These are phyloP conservation scores for Metarhizium humberi DNA, from an alignment of 2,329 filamentous ascomycete species.

Conservation along the genomic window DNA sequence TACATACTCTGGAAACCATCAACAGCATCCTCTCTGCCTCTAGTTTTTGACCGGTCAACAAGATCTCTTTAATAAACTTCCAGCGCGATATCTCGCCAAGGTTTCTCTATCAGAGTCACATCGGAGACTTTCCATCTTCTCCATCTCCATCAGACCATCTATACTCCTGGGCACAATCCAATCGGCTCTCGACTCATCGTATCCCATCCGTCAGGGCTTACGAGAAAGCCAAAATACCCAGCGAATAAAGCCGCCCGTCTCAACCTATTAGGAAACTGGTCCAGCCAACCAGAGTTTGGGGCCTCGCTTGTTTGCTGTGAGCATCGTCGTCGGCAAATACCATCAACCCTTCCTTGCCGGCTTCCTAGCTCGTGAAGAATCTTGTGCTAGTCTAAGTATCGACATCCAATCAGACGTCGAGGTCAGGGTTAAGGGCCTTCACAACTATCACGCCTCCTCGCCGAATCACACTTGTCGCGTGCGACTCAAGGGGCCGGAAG, in stretches of 20 bases:
- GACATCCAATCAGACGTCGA: slow-evolving; percentile 1
- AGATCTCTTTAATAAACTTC: too few species aligned
- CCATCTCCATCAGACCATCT: background rate
- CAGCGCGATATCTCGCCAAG: too few species aligned
- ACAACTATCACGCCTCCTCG: background rate
- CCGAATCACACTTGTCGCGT: slow-evolving; percentile 3
- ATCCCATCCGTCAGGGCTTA: background rate
- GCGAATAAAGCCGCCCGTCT: background rate
- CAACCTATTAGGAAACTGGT: background rate
- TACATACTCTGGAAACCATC: too few species aligned
- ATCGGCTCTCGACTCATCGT: background rate
- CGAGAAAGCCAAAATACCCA: background rate
- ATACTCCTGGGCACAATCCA: background rate
- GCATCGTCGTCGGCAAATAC: background rate
- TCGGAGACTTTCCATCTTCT: background rate
- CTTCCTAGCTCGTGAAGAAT: background rate
- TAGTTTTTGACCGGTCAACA: too few species aligned
- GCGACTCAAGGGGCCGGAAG: background rate
- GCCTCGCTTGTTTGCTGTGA: background rate
- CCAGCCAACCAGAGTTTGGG: slow-evolving; percentile 1
- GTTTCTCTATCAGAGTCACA: background rate
- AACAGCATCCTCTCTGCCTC: too few species aligned
- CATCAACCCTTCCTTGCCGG: background rate
- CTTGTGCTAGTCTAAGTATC: background rate
- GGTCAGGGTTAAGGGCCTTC: background rate